These are phyloP conservation scores for Epichloe coenophiala DNA, from an alignment of 2,329 filamentous ascomycete species.

Conservation along the genomic window DNA sequence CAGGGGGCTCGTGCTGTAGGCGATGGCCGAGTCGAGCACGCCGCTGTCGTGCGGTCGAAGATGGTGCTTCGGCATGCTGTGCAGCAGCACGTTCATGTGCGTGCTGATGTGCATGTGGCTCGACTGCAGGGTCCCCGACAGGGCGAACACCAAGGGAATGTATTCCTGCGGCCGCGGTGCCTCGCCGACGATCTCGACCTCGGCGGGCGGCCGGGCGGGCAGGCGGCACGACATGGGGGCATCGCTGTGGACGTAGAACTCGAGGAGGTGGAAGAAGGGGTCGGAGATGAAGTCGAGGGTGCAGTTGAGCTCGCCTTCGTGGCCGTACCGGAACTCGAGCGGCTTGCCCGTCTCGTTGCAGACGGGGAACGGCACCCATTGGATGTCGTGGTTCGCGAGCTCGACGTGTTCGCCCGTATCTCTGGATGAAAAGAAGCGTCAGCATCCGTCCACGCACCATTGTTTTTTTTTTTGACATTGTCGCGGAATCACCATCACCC, in stretches of 20 bases:
- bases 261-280: conserved; percentile 74
- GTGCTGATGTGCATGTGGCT: conserved; percentile 86
- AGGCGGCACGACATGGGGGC: conserved; percentile 85
- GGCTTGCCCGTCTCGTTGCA: conserved; percentile 80
- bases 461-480: too few relatives aligned
- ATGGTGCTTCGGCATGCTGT: conserved; percentile 51
- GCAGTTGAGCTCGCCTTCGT: conserved; percentile 71
- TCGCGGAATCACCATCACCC: too few relatives aligned
- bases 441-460: too few relatives aligned
- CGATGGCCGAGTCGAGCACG: conserved; percentile 74
- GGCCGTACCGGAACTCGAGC: conserved; percentile 75
- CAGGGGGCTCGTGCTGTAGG: conserved; percentile 65
- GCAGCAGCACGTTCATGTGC: conserved; percentile 78
- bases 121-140: conserved; percentile 81
- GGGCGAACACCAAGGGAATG: conserved; percentile 75
- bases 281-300: conserved; percentile 66
- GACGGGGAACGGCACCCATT: conserved; percentile 81
- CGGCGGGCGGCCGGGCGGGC: conserved; percentile 55
- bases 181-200: conserved; percentile 42
- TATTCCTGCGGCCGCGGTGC: conserved; percentile 41
- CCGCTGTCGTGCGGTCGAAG: conserved; percentile 53
- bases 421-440: conserved; percentile 26
- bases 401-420: conserved; percentile 86
- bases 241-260: conserved; percentile 97
- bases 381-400: conserved; percentile 64